Evolutionary conservation across 148 eudicot species (phyloP).

Genomic region (Arctostaphylos glauca): DNA sequence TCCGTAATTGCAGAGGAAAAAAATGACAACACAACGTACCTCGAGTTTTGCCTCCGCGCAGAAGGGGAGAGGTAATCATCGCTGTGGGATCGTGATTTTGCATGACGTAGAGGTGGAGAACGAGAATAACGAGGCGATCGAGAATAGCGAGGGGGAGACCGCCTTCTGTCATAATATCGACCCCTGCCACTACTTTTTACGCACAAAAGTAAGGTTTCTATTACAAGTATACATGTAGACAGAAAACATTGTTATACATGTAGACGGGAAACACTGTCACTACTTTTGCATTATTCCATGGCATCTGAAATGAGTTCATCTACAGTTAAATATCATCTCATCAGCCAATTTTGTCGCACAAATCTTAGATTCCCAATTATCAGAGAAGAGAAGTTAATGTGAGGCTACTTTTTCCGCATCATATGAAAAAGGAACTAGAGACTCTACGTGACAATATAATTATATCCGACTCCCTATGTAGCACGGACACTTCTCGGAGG

Average conservation of each 20-base stretch:
- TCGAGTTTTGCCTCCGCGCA: slow-evolving; percentile 56
- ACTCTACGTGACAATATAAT: background rate
- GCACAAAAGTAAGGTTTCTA: background rate
- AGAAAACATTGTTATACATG: background rate
- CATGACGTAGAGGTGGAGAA: slow-evolving; percentile 73
- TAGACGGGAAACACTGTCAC: background rate
- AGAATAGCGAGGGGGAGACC: slow-evolving; percentile 72
- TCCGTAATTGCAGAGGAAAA: background rate
- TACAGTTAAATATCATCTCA: background rate
- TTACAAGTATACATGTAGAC: background rate
- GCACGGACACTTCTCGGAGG: too few relatives aligned
- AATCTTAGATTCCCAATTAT: background rate
- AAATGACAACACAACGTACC: slow-evolving; percentile 25
- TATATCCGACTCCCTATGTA: background rate
- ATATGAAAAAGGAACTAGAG: background rate
- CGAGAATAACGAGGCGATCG: slow-evolving; percentile 59
- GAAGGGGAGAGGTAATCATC: slow-evolving; percentile 62
- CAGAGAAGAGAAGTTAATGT: background rate
- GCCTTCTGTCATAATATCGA: slow-evolving; percentile 61
- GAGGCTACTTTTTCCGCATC: background rate
- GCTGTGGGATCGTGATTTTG: slow-evolving; percentile 63
- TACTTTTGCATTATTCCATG: background rate
- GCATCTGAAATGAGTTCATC: background rate
- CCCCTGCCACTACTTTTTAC: slow-evolving; percentile 28
- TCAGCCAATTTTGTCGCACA: background rate